Conservation (phyloP, 2,329 filamentous ascomycete species). For the Aschersonia sp. region DNA sequence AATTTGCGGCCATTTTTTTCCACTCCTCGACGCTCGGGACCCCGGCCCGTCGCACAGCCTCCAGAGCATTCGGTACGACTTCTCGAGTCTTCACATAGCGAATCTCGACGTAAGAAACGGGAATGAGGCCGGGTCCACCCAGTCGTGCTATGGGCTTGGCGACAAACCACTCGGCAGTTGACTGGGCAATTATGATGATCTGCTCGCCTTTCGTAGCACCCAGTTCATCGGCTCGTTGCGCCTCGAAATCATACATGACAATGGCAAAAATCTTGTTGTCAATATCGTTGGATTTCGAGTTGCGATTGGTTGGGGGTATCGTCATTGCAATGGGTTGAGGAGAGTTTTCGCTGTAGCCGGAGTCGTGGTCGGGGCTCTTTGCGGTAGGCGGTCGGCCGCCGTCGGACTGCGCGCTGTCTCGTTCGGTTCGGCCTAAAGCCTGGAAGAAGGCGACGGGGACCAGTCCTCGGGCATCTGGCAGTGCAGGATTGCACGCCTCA, state of each 20-base stretch:
- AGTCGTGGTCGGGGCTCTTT: conserved; percentile 69
- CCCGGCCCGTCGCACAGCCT: conserved; percentile 74
- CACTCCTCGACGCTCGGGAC: conserved; percentile 95
- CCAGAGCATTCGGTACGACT: conserved; percentile 65
- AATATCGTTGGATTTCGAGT: conserved; percentile 35
- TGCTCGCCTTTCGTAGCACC: conserved; percentile 91
- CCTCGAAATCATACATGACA: conserved; percentile 93
- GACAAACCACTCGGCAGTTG: conserved; percentile 97
- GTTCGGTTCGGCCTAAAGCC: conserved; percentile 76
- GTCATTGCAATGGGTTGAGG: conserved; percentile 10
- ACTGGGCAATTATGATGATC: conserved; percentile 97
- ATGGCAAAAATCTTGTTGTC: conserved; percentile 93
- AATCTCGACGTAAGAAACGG: conserved; percentile 93
- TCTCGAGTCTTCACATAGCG: conserved; percentile 82
- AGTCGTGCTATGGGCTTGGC: conserved; percentile 96
- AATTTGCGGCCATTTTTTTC: conserved; percentile 99
- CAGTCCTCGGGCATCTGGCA: conserved; percentile 75
- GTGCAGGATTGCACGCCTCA: conserved; percentile 88
- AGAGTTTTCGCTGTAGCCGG: conserved; percentile 49
- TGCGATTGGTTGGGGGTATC: conserved; percentile 20
- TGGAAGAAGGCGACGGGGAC: conserved; percentile 94
- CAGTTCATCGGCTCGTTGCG: conserved; percentile 87
- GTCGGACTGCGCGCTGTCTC: conserved; percentile 67
- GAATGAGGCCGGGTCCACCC: conserved; percentile 90
- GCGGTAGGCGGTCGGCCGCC: conserved; percentile 29